Evolutionary conservation across 2,329 filamentous ascomycete species (phyloP).

Genomic region (Bipolaris zeicola): DNA sequence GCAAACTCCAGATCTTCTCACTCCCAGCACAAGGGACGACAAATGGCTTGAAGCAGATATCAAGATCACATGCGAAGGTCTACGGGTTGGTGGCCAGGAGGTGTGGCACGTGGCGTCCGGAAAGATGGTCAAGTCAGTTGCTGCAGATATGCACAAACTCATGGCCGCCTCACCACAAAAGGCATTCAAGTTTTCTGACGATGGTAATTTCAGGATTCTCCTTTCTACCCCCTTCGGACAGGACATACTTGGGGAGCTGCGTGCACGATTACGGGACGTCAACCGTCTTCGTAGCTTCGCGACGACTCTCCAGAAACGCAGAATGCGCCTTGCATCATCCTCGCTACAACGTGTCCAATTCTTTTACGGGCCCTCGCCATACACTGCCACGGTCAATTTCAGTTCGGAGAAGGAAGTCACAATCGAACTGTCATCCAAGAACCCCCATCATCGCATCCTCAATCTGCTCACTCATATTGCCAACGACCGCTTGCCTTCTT

Average conservation of each 20-base stretch:
- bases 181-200: conserved; percentile 66
- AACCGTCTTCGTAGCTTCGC: conserved; percentile 74
- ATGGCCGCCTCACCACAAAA: conserved; percentile 57
- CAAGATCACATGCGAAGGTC: conserved; percentile 40
- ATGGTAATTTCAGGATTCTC: conserved; percentile 67
- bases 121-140: conserved; percentile 44
- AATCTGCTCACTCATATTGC: conserved; percentile 64
- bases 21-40: conserved; percentile 24
- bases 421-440: conserved; percentile 65
- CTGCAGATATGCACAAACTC: conserved; percentile 46
- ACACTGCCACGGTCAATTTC: conserved; percentile 64
- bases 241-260: conserved; percentile 64
- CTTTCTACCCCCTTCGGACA: conserved; percentile 64
- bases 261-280: conserved; percentile 67
- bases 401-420: conserved; percentile 55
- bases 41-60: conserved; percentile 39
- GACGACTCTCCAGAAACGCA: conserved; percentile 64
- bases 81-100: conserved; percentile 33
- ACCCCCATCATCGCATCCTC: conserved; percentile 69
- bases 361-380: conserved; percentile 63
- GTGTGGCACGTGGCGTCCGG: conserved; percentile 51
- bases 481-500: conserved; percentile 62
- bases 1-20: conserved; percentile 36
- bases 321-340: conserved; percentile 62
- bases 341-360: conserved; percentile 67